Percentiles rank a stretch among this genome's conserved stretches.
phyloP scores from a whole-genome alignment of 208 protist species.

The Acanthamoeba royreba region DNA sequence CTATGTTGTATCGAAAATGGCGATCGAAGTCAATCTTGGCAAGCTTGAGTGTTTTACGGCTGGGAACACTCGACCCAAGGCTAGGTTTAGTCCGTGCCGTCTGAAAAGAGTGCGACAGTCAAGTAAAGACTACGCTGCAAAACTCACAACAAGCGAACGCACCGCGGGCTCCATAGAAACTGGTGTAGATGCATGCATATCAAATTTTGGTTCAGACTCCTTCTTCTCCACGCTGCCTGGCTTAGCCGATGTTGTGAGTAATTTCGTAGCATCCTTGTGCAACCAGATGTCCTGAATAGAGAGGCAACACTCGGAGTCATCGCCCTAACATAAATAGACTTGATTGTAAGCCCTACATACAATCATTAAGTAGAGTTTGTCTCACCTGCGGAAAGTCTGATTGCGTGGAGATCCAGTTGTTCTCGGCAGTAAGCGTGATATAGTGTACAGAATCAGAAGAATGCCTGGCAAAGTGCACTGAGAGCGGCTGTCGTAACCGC shows the following conservation, averaged over 20 bases:
- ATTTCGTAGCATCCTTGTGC: neutral
- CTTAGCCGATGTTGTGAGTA: neutral
- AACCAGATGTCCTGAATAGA: neutral
- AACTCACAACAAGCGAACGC: no score
- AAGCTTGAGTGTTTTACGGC: neutral
- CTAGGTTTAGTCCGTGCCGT: neutral
- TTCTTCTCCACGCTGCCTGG: neutral
- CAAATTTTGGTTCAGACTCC: neutral
- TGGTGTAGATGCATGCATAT: neutral
- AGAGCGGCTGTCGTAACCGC: neutral
- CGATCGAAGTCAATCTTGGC: slow-evolving; percentile 15
- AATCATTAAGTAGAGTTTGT: no score
- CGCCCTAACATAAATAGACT: neutral
- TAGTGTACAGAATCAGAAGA: neutral
- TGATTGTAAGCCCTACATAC: no score
- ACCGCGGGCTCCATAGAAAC: neutral
- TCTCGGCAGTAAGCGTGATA: neutral
- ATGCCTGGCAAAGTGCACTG: neutral
- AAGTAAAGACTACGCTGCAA: no score
- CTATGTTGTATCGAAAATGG: neutral
- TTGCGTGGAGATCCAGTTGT: neutral
- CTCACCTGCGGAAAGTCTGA: neutral
- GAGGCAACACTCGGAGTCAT: neutral
- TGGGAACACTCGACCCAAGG: neutral
- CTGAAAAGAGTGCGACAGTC: no score